Conservation (phyloP, 768 basidiomycete species). For the Tephrocybe sp. region DNA sequence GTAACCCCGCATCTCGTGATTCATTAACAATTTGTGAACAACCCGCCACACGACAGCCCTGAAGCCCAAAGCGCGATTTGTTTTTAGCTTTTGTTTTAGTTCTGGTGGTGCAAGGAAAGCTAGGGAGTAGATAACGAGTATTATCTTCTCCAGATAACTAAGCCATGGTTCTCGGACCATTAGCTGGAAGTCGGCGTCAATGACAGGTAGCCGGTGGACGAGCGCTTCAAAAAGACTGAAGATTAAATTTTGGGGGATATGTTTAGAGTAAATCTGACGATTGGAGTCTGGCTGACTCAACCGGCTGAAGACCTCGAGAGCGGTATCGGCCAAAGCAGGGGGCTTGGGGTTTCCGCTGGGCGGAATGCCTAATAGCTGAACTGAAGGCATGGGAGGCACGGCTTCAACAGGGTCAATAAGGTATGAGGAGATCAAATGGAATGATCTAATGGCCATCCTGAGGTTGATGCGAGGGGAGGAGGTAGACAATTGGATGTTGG, state of each 20-base stretch:
- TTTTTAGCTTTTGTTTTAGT: slow-evolving; percentile 69
- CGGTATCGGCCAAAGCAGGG: slow-evolving; percentile 63
- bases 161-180: slow-evolving; percentile 66
- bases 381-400: slow-evolving; percentile 55
- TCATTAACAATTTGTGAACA: slow-evolving; percentile 59
- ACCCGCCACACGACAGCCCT: slow-evolving; percentile 68
- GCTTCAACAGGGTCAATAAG: slow-evolving; percentile 69
- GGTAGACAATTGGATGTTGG: slow-evolving; percentile 46
- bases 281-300: slow-evolving; percentile 76
- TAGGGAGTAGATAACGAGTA: slow-evolving; percentile 84
- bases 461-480: slow-evolving; percentile 38
- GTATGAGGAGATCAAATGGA: slow-evolving; percentile 71
- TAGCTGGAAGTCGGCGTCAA: slow-evolving; percentile 71
- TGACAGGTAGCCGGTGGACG: slow-evolving; percentile 80
- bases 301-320: slow-evolving; percentile 84
- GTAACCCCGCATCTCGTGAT: slow-evolving; percentile 49
- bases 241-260: slow-evolving; percentile 56
- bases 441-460: slow-evolving; percentile 54
- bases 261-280: slow-evolving; percentile 64
- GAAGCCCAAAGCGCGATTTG: slow-evolving; percentile 64
- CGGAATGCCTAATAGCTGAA: slow-evolving; percentile 51
- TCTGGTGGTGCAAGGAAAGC: slow-evolving; percentile 78
- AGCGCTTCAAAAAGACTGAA: slow-evolving; percentile 66
- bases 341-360: slow-evolving; percentile 45
- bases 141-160: slow-evolving; percentile 72